Evolutionary conservation across 805 yeast species (phyloP).

Genomic region (Wickerhamiella australiensis): DNA sequence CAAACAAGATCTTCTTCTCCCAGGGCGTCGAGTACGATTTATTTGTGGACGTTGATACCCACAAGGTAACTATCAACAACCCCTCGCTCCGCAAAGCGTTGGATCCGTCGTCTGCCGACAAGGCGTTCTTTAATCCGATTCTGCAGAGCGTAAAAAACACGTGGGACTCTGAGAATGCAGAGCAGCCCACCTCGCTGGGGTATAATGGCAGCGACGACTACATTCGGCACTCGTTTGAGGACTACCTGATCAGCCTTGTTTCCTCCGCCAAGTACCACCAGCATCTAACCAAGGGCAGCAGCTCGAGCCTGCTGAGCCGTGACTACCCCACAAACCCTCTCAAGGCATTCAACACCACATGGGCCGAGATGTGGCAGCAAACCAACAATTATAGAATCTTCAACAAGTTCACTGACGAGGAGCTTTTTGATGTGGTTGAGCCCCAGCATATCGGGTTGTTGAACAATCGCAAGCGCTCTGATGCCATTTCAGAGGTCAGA

Average conservation of each 20-base stretch:
- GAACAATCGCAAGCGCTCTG: slow-evolving; percentile 11
- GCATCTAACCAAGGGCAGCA: slow-evolving; percentile 36
- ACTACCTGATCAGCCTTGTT: slow-evolving; percentile 65
- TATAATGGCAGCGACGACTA: slow-evolving; percentile 76
- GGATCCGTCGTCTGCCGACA: slow-evolving; percentile 48
- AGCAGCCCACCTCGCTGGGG: slow-evolving; percentile 35
- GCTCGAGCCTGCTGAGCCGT: slow-evolving; percentile 25
- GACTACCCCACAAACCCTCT: slow-evolving; percentile 30
- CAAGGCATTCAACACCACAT: slow-evolving; percentile 34
- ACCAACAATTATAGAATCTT: slow-evolving; percentile 48
- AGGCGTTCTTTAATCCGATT: slow-evolving; percentile 58
- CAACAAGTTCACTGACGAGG: slow-evolving; percentile 49
- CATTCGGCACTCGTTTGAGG: slow-evolving; percentile 79
- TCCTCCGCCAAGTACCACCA: slow-evolving; percentile 59
- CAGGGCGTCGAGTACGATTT: slow-evolving; percentile 57
- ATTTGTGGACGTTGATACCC: slow-evolving; percentile 52
- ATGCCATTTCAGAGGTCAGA: slow-evolving; percentile 12
- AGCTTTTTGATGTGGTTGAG: slow-evolving; percentile 50
- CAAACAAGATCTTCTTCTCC: slow-evolving; percentile 67
- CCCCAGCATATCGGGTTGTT: slow-evolving; percentile 26
- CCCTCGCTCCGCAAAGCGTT: slow-evolving; percentile 34
- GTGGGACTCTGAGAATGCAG: slow-evolving; percentile 32
- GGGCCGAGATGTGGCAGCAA: slow-evolving; percentile 41
- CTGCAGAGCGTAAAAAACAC: slow-evolving; percentile 37
- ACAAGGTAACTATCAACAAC: slow-evolving; percentile 32